Conservation (phyloP, 2,329 filamentous ascomycete genomes). For the Fusarium napiforme region DNA sequence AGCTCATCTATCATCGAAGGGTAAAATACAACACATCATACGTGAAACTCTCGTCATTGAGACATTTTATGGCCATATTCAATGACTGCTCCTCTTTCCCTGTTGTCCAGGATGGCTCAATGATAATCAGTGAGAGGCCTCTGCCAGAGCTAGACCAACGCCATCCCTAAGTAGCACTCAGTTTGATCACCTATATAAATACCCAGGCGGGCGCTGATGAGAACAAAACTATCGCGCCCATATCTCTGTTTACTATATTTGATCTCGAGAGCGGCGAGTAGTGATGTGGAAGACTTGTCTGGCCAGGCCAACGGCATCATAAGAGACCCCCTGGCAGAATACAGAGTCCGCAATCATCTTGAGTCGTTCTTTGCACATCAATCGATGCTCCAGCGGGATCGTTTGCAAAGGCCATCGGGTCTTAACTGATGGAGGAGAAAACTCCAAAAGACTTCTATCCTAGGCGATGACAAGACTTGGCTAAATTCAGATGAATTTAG, state of each 20-base stretch:
- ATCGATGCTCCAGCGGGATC: background rate
- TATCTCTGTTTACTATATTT: background rate
- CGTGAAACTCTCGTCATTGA: background rate
- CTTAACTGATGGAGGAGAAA: background rate
- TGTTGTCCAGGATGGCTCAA: background rate
- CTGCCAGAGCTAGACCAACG: background rate
- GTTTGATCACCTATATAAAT: background rate
- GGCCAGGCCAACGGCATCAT: background rate
- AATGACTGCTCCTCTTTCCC: background rate
- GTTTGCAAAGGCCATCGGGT: background rate
- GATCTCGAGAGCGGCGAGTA: background rate
- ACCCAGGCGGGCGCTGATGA: background rate
- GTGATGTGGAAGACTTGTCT: background rate
- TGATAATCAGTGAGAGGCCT: background rate
- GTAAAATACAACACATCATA: background rate
- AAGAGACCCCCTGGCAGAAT: background rate
- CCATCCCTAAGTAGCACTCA: background rate
- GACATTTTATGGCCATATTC: background rate
- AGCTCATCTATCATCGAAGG: background rate
- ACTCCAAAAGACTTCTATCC: background rate
- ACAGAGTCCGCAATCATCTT: background rate
- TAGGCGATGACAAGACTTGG: background rate
- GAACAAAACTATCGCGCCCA: background rate
- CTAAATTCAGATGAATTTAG: background rate
- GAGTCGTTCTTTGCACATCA: background rate